Evolutionary conservation across 768 basidiomycete genomes (phyloP), one percentile per base, ranked within the genome.

Genomic region (Kwoniella sp.): DNA sequence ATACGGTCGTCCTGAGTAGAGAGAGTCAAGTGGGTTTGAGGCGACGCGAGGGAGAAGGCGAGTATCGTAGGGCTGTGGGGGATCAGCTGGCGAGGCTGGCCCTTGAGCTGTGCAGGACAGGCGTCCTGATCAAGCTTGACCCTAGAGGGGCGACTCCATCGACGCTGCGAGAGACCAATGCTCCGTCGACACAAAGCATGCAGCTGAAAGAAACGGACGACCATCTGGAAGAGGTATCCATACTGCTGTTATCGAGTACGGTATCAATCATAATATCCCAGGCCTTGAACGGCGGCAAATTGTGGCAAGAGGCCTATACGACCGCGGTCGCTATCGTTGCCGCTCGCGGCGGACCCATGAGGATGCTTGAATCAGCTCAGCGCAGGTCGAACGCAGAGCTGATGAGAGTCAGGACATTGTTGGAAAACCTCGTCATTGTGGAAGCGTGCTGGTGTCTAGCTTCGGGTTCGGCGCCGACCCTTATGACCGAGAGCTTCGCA

Each of bases 401-500:
- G 37, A 17, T 29, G 20, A 51, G 51, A 25, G 58, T 55, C 4
- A 59, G 64, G 51, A 54, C 58, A 5, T 23, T 60, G 34, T 48
- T 66, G 52, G 64, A 66, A 28, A 59, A 66, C 34, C 28, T 66
- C 20, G 57, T 50, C 25, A 47, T 59, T 25, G 37, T 60, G 31
- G 64, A 66, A 30, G 58, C 60, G 20, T 66, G 64, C 20, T 50
- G 53, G 47, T 67, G 65, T 55, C 23, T 68, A 30, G 61, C 62
- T 8, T 31, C 62, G 13, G 67, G 67, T n/a, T 25, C 62, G 4
- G 57, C 57, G 17, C 67, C 67, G 30, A 58, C 37, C 2, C 22
- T 68, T 28, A 55, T 68, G 67, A 50, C 37, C 8, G 67, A 68
- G 54, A 37, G 62, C 13, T 68, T 68, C 45, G 51, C 53, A 11